Conservation (phyloP, 2,329 filamentous ascomycete species). For the Chaetomiaceae sp. region DNA sequence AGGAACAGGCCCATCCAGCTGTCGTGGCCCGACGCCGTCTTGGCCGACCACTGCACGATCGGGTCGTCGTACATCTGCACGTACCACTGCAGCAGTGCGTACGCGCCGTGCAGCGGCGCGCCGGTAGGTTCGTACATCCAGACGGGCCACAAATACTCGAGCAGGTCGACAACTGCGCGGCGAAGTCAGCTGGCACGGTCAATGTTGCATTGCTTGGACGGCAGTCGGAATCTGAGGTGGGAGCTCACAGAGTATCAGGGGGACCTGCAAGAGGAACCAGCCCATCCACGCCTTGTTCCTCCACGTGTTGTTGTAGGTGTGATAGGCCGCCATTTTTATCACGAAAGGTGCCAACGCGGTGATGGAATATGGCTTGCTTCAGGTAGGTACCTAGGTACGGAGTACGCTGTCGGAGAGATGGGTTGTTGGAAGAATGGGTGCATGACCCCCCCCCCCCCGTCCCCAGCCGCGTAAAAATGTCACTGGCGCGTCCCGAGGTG, state of each 20-base stretch:
- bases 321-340: conserved; percentile 18
- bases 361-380: no score
- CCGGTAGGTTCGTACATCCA: conserved; percentile 37
- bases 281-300: conserved; percentile 28
- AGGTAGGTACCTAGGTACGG: no score
- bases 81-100: conserved; percentile 42
- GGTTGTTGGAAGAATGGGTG: no score
- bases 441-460: no score
- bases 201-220: no score
- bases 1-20: conserved; percentile 49
- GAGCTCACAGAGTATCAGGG: conserved; percentile 27
- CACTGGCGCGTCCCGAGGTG: no score
- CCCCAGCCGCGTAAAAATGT: no score
- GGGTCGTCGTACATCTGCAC: conserved; percentile 46
- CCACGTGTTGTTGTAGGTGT: conserved; percentile 17
- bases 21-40: conserved; percentile 29
- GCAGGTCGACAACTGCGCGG: conserved; percentile 46
- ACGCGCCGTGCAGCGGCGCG: conserved; percentile 43
- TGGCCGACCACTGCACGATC: conserved; percentile 37
- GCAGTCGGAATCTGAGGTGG: no score
- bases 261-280: conserved; percentile 30
- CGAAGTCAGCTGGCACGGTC: no score
- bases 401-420: no score
- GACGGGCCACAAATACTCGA: conserved; percentile 47
- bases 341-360: neutral